Base-by-base conservation (phyloP, 1,284 basidiomycete species). In the Prillingera fragicola region DNA sequence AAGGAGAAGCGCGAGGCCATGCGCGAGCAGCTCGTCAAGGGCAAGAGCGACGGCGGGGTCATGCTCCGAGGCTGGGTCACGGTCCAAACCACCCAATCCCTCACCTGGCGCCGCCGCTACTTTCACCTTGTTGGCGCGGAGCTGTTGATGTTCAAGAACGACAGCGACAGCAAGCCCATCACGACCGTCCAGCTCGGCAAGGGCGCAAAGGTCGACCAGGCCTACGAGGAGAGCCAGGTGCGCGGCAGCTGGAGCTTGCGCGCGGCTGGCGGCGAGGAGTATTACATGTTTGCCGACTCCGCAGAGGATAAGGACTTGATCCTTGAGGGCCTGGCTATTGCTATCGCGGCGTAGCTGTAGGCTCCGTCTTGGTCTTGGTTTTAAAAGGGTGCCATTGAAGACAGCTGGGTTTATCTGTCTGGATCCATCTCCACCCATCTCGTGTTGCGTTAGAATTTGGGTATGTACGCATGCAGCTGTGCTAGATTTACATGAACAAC, bases 31-130 rank as follows among this genome's bases (percentile, higher is more conserved):
- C 29, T 31, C 5, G 29, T 8, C 29, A 17, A 31, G n/a, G n/a
- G 18, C 7, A n/a, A 31, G n/a, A n/a, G 14, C 29, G 49, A 52
- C 4, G 67, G 65, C 7, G 56, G 59, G 4, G 38, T 65, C 29
- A 67, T 69, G 67, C 50, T 69, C 12, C 49, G 54, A n/a, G 67
- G 67, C 10, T 63, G 59, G 56, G 56, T 65, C 27, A 70, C 65
- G 10, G 65, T 64, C 7, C 67, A 70, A 38, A 64, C 62, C 1
- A 56, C 45, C 32, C 47, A 50, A 24, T 60, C 53, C 15, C 52
- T 57, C 27, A 62, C 57, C 5, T 70, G 67, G 67, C 55, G 67
- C 12, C 48, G 67, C 37, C 52, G 67, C 19, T 62, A 56, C 41
- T 70, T 70, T 52, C 51, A 60, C 35, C 55, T 70, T 4, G 42